Evolutionary conservation across 805 yeast genomes (phyloP).

Genomic region (Lipomyces yamanashiensis): DNA sequence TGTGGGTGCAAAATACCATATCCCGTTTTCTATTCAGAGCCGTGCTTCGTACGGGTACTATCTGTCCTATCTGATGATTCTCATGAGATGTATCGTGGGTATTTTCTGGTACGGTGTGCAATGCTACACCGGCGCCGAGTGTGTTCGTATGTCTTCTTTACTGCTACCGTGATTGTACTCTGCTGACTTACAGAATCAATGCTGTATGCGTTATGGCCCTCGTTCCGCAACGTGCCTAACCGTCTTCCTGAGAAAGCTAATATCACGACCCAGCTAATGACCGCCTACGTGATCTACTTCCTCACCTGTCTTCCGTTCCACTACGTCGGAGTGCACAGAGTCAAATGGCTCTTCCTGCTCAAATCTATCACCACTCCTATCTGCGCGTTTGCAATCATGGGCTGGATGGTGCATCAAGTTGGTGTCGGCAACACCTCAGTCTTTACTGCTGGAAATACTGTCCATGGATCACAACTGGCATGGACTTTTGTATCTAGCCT

Average conservation of each 20-base stretch:
- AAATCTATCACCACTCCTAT: constrained; percentile 79
- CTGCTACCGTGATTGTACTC: constrained; percentile 58
- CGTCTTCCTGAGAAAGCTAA: constrained; percentile 40
- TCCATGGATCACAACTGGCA: constrained; percentile 64
- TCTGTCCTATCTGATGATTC: constrained; percentile 74
- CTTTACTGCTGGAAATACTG: constrained; percentile 36
- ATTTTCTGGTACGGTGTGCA: constrained; percentile 90
- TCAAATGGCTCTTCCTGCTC: constrained; percentile 82
- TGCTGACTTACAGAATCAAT: constrained; percentile 54
- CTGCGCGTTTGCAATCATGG: constrained; percentile 80
- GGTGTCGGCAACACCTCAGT: constrained; percentile 20
- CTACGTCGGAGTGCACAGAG: constrained; percentile 80
- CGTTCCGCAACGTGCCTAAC: constrained; percentile 48
- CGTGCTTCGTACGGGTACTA: constrained; percentile 87
- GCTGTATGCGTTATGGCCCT: constrained; percentile 74
- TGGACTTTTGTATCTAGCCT: constrained; percentile 66
- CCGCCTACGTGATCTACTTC: constrained; percentile 84
- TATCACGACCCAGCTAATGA: constrained; percentile 56
- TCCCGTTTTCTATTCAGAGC: constrained; percentile 76
- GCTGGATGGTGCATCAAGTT: constrained; percentile 64
- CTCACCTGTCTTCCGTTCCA: constrained; percentile 76
- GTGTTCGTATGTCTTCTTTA: constrained; percentile 51
- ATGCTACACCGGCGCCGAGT: constrained; percentile 81
- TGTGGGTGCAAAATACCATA: constrained; percentile 52
- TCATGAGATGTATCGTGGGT: constrained; percentile 87